Base-by-base conservation (phyloP, 495 filamentous ascomycete species). In the Geoglossum glabrum region DNA sequence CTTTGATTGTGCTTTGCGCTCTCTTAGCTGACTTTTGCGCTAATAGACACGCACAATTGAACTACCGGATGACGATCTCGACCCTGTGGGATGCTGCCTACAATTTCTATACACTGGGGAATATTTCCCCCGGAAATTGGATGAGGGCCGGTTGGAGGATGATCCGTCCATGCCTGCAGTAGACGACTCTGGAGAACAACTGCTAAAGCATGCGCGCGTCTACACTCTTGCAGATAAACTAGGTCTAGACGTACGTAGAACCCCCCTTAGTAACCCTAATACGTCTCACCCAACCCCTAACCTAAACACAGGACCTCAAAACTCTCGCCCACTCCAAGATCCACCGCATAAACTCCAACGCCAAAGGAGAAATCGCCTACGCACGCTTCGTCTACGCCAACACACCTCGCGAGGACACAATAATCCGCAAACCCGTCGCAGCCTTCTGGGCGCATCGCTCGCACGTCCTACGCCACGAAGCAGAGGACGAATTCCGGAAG, bases 61-160 rank as follows among this genome's bases (percentile, higher is more conserved):
- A 38, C 82, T 95, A 34, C 66, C 75, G 0, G 71, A 75, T 61
- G 84, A 87, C 60, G 78, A 90, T 62, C 70, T 92, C 28, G 85
- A 89, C 60, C 86, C 90, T 34, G 82, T 90, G 58, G 81, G 86
- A 33, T 89, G 81, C 70, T 88, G 94, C 64, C 79, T 97, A 63
- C 84, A 95, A 71, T 97, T 83, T 70, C 79, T 93, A 31, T 97
- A 97, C 71, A 94, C 86, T 1, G 79, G 79, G 67, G 86, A 97
- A 67, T 95, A 95, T 75, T 87, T 86, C 67, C 83, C 86, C 3
- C 72, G 74, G 60, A 81, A 82, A 62, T 55, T 82, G 17, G 72
- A 76, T 46, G 69, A 76, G 55, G 60, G 65, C 5, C 72, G 70
- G 23, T 71, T 86, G 1, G 79, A 85, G 62, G 66, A 67, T 47